Evolutionary conservation across 2,329 filamentous ascomycete genomes (phyloP).

Genomic region (Pseudocercospora musae): DNA sequence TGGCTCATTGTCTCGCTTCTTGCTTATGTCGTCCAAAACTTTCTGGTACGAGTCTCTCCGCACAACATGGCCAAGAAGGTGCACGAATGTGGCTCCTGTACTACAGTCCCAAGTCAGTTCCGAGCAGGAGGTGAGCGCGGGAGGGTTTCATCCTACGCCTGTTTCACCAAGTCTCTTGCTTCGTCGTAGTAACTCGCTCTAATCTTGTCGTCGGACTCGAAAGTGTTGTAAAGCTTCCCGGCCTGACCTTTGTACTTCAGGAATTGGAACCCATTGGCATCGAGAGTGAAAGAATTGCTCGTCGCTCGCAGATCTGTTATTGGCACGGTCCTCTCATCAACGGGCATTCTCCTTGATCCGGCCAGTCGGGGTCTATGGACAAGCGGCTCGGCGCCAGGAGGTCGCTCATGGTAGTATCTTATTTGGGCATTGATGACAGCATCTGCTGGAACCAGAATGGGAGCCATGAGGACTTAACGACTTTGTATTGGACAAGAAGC

Average conservation of each 20-base stretch:
- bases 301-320: constrained; percentile 3
- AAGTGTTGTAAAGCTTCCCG: constrained; percentile 2
- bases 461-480: neutral
- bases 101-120: neutral
- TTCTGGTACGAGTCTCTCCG: constrained; percentile 6
- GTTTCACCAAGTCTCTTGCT: constrained; percentile 6
- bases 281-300: constrained; percentile 1
- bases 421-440: neutral
- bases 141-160: neutral
- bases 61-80: constrained; percentile 7
- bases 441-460: neutral
- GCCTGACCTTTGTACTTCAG: neutral
- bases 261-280: constrained; percentile 14
- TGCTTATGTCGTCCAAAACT: constrained; percentile 7
- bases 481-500: neutral
- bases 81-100: constrained; percentile 11
- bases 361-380: neutral
- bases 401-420: neutral
- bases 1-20: constrained; percentile 7
- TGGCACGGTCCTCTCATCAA: neutral
- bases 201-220: constrained; percentile 12
- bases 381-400: neutral
- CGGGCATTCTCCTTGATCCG: neutral
- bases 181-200: constrained; percentile 9
- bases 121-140: too few relatives aligned